Evolutionary conservation across 1,284 basidiomycete genomes (phyloP), one percentile per base, ranked within the genome.

Genomic region (Trichosporon sp.): DNA sequence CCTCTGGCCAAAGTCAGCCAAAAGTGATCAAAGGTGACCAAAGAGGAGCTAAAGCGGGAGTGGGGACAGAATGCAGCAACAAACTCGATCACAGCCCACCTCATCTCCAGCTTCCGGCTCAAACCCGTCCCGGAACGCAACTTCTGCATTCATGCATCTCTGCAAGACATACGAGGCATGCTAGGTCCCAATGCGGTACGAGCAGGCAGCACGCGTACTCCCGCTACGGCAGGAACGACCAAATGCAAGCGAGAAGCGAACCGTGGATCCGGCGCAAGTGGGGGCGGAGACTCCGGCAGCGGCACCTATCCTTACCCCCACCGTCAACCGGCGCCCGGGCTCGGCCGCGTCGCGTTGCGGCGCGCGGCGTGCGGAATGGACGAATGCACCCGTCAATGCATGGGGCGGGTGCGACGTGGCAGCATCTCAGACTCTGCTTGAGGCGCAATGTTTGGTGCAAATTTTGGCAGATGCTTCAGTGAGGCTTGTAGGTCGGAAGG

Each of bases 361-460:
- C 43, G 43, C 43, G 43, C 43, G 43, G 43, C 51, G 51, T 54
- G 51, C 51, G 51, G 51, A 54, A 54, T 54, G 51, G 21, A 26
- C 51, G 51, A 11, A 54, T 54, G 51, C 14, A 54, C 51, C 51
- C 51, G 51, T 19, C 35, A 5, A 26, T 54, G 51, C 51, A 54
- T 26, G 10, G 46, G 26, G 21, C 51, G 19, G 51, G 51, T 54
- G 19, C 6, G 6, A 54, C 51, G 51, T 54, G 51, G 51, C 38
- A 40, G 38, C 38, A 40, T 10, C 8, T 11, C 5, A 51, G 51
- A 11, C 19, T 26, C 51, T 54, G 51, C 51, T 19, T 54, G 51
- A 3, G 5, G 51, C 8, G n/a, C 51, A 21, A 54, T 54, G 51
- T 21, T 54, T 54, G 51, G 51, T 54, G 21, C 19, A 37, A 37